Evolutionary conservation across 1,284 basidiomycete genomes (phyloP), one percentile per base, ranked within the genome.

Genomic region (Ustilago esculenta): DNA sequence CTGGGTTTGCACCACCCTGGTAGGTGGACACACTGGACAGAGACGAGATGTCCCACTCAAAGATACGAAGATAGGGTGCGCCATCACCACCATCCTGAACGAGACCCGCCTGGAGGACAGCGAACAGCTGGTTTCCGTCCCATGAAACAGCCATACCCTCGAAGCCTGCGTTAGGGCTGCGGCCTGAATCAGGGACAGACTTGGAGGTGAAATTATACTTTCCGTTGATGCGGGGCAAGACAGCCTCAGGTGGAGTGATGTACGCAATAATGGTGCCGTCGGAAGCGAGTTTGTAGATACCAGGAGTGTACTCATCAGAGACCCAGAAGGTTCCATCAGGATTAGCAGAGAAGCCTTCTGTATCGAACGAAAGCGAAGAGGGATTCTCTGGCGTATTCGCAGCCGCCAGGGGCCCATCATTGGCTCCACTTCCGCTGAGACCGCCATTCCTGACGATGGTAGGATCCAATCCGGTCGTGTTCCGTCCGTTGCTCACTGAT

Each of bases 231-330:
- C 49, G 50, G 4, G 86, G 86, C 3, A 86, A 73, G n/a, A 86
- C 84, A 0, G 89, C 88, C 7, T 83, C 75, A 0, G 88, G 88
- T 0, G 88, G 88, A 67, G 87, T 84, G 49, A 90, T 88, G 2
- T 86, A 85, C 59, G 87, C 84, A 34, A 89, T 79, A 6, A 90
- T 82, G 3, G 84, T 69, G 4, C 87, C 87, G 75, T 75, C 1
- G 82, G 75, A 1, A 84, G 82, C 81, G 86, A 87, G 23, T 83
- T 84, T 68, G 78, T 89, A 88, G 75, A 90, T 86, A 75, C 88
- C 88, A 4, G 89, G 88, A 0, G 88, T 88, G 76, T 90, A 90
- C 81, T 90, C 87, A 70, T 90, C 88, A 55, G 86, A 87, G 21
- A 86, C 83, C 47, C 43, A 43, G 37, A 48, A 35, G 27, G 33